phyloP scores from a whole-genome alignment of 2,329 filamentous ascomycete genomes.

The Epichloe bromicola region DNA sequence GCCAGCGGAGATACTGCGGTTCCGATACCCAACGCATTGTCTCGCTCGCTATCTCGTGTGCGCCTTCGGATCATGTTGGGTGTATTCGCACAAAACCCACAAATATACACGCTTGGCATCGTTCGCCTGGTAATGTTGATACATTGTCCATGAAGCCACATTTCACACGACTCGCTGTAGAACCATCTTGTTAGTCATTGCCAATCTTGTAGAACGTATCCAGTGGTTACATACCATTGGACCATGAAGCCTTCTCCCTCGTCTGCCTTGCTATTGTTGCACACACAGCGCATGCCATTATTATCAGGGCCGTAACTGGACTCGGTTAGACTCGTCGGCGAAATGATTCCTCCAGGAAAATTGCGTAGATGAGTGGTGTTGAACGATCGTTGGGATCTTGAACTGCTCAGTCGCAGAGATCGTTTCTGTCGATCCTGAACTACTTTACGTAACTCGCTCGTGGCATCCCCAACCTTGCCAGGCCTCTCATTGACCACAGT shows the following conservation, averaged over 20 bases:
- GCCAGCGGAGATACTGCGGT: constrained; percentile 25
- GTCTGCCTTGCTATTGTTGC: constrained; percentile 30
- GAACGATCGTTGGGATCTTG: constrained; percentile 22
- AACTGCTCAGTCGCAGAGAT: constrained; percentile 17
- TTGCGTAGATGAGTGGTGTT: constrained; percentile 20
- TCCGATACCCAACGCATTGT: constrained; percentile 23
- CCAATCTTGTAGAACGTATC: neutral
- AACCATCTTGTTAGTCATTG: neutral
- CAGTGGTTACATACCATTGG: constrained; percentile 39
- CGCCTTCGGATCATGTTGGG: constrained; percentile 39
- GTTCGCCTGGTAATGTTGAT: constrained; percentile 44
- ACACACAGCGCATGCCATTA: constrained; percentile 43
- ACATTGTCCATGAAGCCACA: constrained; percentile 52
- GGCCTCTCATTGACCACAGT: constrained; percentile 37
- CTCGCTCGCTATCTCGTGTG: constrained; percentile 26
- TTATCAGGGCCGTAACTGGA: constrained; percentile 29
- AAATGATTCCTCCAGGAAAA: constrained; percentile 29
- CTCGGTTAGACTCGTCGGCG: constrained; percentile 39
- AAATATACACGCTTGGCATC: constrained; percentile 50
- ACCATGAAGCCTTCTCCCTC: constrained; percentile 44
- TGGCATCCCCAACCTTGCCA: constrained; percentile 39
- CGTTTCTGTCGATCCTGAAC: constrained; percentile 37
- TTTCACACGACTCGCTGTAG: constrained; percentile 48
- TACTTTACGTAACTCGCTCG: constrained; percentile 46
- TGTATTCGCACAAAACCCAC: constrained; percentile 49